These are phyloP conservation scores for Citeromyces hawaiiensis DNA, from an alignment of 1,139 yeast genomes.

Conservation along the genomic window DNA sequence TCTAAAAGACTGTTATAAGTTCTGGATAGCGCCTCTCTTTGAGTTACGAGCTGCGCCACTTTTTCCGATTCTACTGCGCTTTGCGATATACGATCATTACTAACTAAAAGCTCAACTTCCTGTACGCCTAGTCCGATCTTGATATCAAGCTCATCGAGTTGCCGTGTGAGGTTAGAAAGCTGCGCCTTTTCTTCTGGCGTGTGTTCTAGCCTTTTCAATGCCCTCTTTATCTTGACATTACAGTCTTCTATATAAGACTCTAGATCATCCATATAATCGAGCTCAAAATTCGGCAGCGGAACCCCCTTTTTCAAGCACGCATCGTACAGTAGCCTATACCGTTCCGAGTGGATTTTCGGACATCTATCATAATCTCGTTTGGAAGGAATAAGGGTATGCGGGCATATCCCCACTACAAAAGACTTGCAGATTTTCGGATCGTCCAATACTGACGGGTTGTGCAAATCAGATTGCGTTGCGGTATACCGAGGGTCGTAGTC, in stretches of 20 bases:
- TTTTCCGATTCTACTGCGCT: constrained; percentile 24
- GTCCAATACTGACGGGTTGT: constrained; percentile 26
- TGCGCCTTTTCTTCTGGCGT: constrained; percentile 66
- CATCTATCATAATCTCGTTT: constrained; percentile 79
- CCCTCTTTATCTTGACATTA: constrained; percentile 50
- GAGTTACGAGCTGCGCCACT: constrained; percentile 27
- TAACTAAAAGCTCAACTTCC: constrained; percentile 44
- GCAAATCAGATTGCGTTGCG: constrained; percentile 8
- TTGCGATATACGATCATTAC: constrained; percentile 17
- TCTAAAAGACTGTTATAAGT: constrained; percentile 52
- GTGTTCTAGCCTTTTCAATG: constrained; percentile 57
- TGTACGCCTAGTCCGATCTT: constrained; percentile 55
- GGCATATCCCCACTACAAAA: constrained; percentile 79
- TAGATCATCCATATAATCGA: constrained; percentile 48
- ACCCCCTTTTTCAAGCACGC: constrained; percentile 42
- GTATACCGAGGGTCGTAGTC: constrained; percentile 9
- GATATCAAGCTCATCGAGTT: constrained; percentile 54
- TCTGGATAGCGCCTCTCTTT: constrained; percentile 35
- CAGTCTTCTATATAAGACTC: constrained; percentile 50
- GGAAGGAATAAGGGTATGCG: constrained; percentile 73
- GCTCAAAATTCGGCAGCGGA: constrained; percentile 50
- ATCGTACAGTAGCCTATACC: constrained; percentile 62
- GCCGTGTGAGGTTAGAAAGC: constrained; percentile 43
- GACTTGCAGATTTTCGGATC: constrained; percentile 68
- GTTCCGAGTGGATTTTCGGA: constrained; percentile 64